Conservation (phyloP, 768 basidiomycete species). For the Lactarius trivialis region DNA sequence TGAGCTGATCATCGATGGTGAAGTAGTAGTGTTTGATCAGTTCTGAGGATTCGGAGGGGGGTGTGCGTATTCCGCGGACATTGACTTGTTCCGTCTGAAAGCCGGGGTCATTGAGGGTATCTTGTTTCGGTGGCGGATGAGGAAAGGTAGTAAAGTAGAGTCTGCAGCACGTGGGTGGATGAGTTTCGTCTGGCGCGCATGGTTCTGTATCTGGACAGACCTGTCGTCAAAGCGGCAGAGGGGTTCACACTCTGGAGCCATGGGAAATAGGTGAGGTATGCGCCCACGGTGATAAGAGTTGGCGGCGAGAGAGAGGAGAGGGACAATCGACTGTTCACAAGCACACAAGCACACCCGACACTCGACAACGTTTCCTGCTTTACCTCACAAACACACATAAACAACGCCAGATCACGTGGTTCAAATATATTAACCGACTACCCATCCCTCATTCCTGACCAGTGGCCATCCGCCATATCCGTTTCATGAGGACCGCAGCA, state of each 20-base stretch:
- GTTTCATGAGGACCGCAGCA: slow-evolving; percentile 51
- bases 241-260: slow-evolving; percentile 58
- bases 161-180: slow-evolving; percentile 28
- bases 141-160: slow-evolving; percentile 89
- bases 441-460: slow-evolving; percentile 42
- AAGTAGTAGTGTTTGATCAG: slow-evolving; percentile 84
- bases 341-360: neutral
- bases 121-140: slow-evolving; percentile 61
- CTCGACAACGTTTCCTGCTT: neutral
- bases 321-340: neutral
- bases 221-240: slow-evolving; percentile 75
- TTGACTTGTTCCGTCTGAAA: slow-evolving; percentile 51
- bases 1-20: slow-evolving; percentile 86
- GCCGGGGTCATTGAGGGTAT: slow-evolving; percentile 54
- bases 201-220: slow-evolving; percentile 32
- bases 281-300: neutral
- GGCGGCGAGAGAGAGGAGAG: neutral
- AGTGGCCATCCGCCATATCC: slow-evolving; percentile 64
- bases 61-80: slow-evolving; percentile 52
- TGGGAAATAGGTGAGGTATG: slow-evolving; percentile 18
- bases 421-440: neutral
- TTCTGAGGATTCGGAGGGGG: slow-evolving; percentile 62
- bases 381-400: slow-evolving; percentile 13
- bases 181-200: neutral
- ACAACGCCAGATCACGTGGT: slow-evolving; percentile 16